Percentiles rank a stretch among this genome's conserved stretches.
Conservation (phyloP, 345 rosid species). For the Capsella bursapastoris region DNA sequence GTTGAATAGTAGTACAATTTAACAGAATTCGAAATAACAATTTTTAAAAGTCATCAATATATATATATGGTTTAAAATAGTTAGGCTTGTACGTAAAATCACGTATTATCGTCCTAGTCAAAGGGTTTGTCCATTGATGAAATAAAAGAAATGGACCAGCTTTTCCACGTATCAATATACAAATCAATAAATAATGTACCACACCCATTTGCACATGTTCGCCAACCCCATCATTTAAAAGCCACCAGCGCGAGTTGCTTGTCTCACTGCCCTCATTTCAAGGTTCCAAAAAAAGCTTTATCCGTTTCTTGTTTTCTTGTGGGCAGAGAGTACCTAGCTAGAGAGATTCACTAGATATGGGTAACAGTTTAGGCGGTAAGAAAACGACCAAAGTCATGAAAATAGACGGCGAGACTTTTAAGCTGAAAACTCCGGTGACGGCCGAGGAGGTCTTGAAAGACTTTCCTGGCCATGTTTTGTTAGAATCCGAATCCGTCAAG, state of each 20-base stretch:
- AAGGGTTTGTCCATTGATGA: conserved; percentile 17
- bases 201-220: conserved; percentile 21
- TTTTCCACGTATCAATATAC: conserved; percentile 22
- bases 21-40: not conserved
- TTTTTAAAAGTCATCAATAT: not conserved
- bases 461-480: conserved; percentile 72
- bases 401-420: conserved; percentile 80
- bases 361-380: conserved; percentile 74
- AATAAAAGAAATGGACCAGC: not conserved
- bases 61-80: not conserved
- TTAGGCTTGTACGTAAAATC: not conserved
- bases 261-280: conserved; percentile 28
- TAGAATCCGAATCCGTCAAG: conserved; percentile 86
- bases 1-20: not conserved
- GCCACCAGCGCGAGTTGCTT: not conserved
- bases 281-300: not conserved
- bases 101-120: not conserved
- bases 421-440: conserved; percentile 75
- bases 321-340: not conserved
- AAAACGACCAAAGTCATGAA: conserved; percentile 82
- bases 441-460: conserved; percentile 75
- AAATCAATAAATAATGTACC: not conserved
- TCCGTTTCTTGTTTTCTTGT: not conserved
- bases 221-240: conserved; percentile 31
- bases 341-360: conserved; percentile 51